Base-by-base conservation (phyloP, 2,329 filamentous ascomycete genomes). In the Colletotrichum cereale region DNA sequence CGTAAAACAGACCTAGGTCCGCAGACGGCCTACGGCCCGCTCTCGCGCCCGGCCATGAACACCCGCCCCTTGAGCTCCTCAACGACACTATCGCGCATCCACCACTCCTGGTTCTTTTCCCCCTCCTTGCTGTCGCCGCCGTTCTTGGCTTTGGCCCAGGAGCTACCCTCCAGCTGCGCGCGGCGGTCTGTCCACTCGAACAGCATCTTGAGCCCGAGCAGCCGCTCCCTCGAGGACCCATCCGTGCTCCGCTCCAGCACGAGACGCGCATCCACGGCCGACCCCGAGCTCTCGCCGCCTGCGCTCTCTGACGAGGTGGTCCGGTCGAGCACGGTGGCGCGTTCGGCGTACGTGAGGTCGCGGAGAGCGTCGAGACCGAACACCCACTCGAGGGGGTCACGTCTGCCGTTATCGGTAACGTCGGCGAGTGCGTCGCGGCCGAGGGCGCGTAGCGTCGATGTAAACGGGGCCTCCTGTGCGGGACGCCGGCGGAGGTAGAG, bases 401-500 rank as follows among this genome's bases (percentile, higher is more conserved):
- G 73, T 5, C 82, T 78, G 5, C 75, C 74, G 40, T 77, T 78
- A 73, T 74, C 79, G 77, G 31, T 80, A 75, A 52, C 65, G 8
- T 65, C 67, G 5, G 66, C 64, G 2, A 75, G 55, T 12, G 77
- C 76, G 50, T 80, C 77, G 7, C 76, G 80, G 67, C 92, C 93
- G 36, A 97, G 86, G 0, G 93, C 93, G 3, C 91, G 87, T 18
- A 97, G 86, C 0, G 94, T 94, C 0, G 93, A 91, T 6, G 89
- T 86, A 79, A 97, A 97, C 11, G 89, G 87, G 10, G 86, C 87
- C 75, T 93, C 92, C 74, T 89, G 88, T 50, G 90, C 86, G 18
- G 91, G 88, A 66, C 94, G 89, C 21, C 92, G 87, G 24, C 92
- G 89, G 5, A 97, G 89, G 76, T 91, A 91, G 52, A 98, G 84